phyloP scores from a whole-genome alignment of 257 asterid genomes.

The Solanum lignicaule region DNA sequence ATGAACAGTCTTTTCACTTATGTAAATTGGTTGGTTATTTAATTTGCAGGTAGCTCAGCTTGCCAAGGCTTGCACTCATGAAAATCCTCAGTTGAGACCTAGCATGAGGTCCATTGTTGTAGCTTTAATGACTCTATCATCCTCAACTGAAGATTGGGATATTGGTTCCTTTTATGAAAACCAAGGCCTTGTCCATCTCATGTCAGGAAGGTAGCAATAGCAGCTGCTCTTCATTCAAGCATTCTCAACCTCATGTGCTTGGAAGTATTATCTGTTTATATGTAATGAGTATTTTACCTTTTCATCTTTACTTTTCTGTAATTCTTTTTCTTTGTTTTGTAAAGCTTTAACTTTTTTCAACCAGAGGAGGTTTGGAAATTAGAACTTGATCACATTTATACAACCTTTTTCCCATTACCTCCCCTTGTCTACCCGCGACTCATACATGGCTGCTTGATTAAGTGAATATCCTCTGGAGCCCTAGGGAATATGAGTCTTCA shows the following conservation, averaged over 20 bases:
- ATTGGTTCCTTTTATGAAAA: conserved; percentile 74
- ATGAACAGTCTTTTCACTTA: neutral
- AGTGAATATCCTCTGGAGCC: neutral
- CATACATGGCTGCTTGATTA: neutral
- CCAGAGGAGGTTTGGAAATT: neutral
- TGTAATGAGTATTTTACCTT: neutral
- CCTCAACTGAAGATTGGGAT: conserved; percentile 88
- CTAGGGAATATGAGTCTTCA: neutral
- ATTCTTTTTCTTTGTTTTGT: neutral
- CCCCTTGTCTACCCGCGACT: neutral
- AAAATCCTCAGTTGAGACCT: conserved; percentile 79
- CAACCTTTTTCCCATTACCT: neutral
- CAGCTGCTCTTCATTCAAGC: neutral
- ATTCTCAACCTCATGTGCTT: neutral
- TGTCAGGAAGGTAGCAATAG: conserved; percentile 50
- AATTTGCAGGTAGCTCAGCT: conserved; percentile 61
- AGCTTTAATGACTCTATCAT: conserved; percentile 78
- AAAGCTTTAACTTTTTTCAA: neutral
- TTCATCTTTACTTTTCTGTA: neutral
- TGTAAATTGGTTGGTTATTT: neutral
- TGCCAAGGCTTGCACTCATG: conserved; percentile 76
- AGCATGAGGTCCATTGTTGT: conserved; percentile 89
- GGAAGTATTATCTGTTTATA: neutral
- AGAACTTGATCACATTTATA: neutral
- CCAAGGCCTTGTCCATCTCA: conserved; percentile 49